Conservation (phyloP, 1,139 yeast species). For the Meyerozyma carpophila region DNA sequence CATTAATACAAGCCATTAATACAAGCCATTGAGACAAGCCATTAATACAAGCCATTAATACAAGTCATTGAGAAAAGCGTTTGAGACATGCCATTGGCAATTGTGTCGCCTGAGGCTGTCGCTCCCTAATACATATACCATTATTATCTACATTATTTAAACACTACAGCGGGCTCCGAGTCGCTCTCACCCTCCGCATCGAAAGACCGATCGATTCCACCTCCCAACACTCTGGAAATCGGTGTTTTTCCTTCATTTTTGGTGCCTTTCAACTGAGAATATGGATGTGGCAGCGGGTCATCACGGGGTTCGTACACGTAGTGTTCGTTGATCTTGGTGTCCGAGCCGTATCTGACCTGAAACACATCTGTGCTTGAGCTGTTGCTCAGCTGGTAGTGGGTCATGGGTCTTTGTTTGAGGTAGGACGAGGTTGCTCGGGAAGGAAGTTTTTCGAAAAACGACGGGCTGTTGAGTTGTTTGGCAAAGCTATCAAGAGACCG, state of each 20-base stretch:
- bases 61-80: too few relatives aligned
- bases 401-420: constrained; percentile 10
- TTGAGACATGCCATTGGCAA: too few relatives aligned
- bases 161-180: background rate
- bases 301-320: constrained; percentile 23
- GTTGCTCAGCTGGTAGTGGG: constrained; percentile 8
- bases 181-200: constrained; percentile 1
- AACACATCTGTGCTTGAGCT: constrained; percentile 22
- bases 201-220: background rate
- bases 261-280: background rate
- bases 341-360: constrained; percentile 13
- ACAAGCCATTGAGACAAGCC: too few relatives aligned
- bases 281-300: constrained; percentile 2
- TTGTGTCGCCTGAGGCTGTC: too few relatives aligned
- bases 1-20: too few relatives aligned
- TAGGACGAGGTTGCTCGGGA: constrained; percentile 22
- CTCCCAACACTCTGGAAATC: background rate
- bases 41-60: too few relatives aligned
- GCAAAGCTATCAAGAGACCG: constrained; percentile 36
- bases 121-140: background rate
- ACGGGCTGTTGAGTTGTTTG: constrained; percentile 33
- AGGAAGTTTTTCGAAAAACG: constrained; percentile 36
- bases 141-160: background rate
- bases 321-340: constrained; percentile 30
- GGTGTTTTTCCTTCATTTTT: background rate